Base-by-base conservation (phyloP, 805 yeast genomes). In the Maudiozyma turicensis region DNA sequence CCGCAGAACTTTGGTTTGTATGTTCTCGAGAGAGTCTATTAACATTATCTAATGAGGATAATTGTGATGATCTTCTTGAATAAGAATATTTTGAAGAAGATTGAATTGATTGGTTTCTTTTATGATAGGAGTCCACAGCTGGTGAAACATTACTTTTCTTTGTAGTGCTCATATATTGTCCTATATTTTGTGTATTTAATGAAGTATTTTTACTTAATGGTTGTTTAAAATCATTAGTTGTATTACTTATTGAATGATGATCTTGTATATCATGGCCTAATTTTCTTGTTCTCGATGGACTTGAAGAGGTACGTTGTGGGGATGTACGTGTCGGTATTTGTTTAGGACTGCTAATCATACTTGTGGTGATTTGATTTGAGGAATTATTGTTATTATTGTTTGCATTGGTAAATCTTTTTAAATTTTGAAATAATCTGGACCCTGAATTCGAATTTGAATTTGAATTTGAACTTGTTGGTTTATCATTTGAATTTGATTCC, bases 151-250 rank as follows among this genome's bases (percentile, higher is more conserved):
- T 20, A 26, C 15, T 26, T 26, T 30, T 20, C 28, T 47, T 38
- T 15, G 50, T 26, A 40, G 40, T 45, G 32, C 54, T 59, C 30
- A 60, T 57, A 43, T 63, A 63, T 28, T 63, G 64, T 8, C 64
- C 60, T 42, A 63, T 34, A 45, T 60, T 63, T 32, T 60, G 62
- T 28, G 60, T 55, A 47, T 63, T 63, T 44, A 63, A 40, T 7
- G 65, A 53, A 5, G 59, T 37, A 37, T 58, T 63, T 41, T 61
- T 61, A 47, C 58, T 61, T 44, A 64, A 47, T 14, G 65, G 65
- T 45, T 53, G 65, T 45, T 52, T 57, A 9, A 35, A 6, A 29
- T 40, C 40, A 9, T 28, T 6, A 14, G 35, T 41, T 31, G 44
- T 31, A 28, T 32, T 45, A 15, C 34, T 39, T 11, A 34, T 40